Conservation (phyloP, 768 basidiomycete genomes). For the Panellus pusillus region DNA sequence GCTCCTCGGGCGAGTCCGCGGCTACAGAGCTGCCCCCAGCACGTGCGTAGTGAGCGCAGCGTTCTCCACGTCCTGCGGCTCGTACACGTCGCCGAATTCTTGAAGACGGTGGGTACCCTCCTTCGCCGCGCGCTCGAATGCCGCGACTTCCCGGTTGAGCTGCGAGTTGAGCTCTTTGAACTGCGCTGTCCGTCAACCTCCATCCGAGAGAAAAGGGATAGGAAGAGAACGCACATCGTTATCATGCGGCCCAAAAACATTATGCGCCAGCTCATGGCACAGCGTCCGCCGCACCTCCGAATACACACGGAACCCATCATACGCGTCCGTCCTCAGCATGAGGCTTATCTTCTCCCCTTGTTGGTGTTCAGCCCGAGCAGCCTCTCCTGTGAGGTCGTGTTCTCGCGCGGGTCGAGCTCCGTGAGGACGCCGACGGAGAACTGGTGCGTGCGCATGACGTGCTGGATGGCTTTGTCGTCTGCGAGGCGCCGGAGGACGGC, state of each 20-base stretch:
- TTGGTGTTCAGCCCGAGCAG: slow-evolving; percentile 64
- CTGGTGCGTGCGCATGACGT: slow-evolving; percentile 70
- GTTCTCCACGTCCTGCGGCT: slow-evolving; percentile 57
- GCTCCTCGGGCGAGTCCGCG: slow-evolving; percentile 56
- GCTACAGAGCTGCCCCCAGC: slow-evolving; percentile 47
- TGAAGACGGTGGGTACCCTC: slow-evolving; percentile 57
- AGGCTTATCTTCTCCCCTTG: slow-evolving; percentile 65
- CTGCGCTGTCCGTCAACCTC: slow-evolving; percentile 31
- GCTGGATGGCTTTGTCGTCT: slow-evolving; percentile 67
- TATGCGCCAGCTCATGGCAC: slow-evolving; percentile 79
- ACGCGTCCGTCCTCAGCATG: slow-evolving; percentile 65
- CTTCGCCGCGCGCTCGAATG: slow-evolving; percentile 56
- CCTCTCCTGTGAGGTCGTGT: slow-evolving; percentile 52
- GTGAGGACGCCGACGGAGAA: slow-evolving; percentile 70
- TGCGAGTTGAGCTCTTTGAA: slow-evolving; percentile 77
- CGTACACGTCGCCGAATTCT: slow-evolving; percentile 41
- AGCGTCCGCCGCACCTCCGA: slow-evolving; percentile 63
- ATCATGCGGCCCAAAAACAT: slow-evolving; percentile 71
- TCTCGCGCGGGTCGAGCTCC: slow-evolving; percentile 68
- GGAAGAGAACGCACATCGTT: slow-evolving; percentile 50
- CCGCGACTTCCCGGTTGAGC: slow-evolving; percentile 70
- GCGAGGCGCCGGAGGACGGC: slow-evolving; percentile 57
- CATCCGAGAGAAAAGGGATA: neutral
- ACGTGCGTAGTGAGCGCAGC: slow-evolving; percentile 49
- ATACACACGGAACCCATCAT: slow-evolving; percentile 73